These are phyloP conservation scores for Aspergillus cejpii DNA, from an alignment of 2,329 filamentous ascomycete species.

Conservation along the genomic window DNA sequence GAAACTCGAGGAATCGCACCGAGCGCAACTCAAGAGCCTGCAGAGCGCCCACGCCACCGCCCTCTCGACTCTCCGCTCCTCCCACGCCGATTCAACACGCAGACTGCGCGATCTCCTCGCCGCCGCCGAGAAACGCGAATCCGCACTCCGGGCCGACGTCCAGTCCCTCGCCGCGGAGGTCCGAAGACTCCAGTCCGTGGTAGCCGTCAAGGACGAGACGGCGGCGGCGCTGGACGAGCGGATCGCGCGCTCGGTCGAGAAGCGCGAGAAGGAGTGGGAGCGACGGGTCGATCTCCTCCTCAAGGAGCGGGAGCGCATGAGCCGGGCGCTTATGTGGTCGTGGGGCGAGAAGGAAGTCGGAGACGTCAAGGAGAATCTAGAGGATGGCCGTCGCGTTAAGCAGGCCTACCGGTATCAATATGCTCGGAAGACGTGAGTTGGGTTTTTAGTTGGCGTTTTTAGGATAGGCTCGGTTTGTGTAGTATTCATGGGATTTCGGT, in stretches of 20 bases:
- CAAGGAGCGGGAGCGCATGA: slow-evolving; percentile 38
- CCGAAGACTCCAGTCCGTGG: slow-evolving; percentile 28
- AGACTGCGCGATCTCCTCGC: slow-evolving; percentile 32
- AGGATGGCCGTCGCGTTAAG: slow-evolving; percentile 18
- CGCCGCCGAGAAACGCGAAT: slow-evolving; percentile 32
- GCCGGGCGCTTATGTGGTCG: slow-evolving; percentile 34
- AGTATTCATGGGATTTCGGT: background rate
- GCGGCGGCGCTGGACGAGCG: slow-evolving; percentile 35
- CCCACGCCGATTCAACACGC: slow-evolving; percentile 33
- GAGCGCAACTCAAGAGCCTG: slow-evolving; percentile 32
- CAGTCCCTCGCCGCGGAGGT: slow-evolving; percentile 29
- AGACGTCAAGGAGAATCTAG: slow-evolving; percentile 19
- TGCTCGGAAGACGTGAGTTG: slow-evolving; percentile 11
- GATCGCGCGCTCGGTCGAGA: slow-evolving; percentile 37
- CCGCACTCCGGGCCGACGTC: slow-evolving; percentile 30
- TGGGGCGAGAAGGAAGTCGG: slow-evolving; percentile 41
- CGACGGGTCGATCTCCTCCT: slow-evolving; percentile 37
- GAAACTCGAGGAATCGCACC: slow-evolving; percentile 29
- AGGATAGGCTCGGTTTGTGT: too few relatives aligned
- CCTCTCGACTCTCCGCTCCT: slow-evolving; percentile 33
- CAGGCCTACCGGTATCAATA: slow-evolving; percentile 39
- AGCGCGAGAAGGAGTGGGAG: slow-evolving; percentile 41
- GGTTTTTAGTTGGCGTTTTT: too few relatives aligned
- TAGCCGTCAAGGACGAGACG: slow-evolving; percentile 38
- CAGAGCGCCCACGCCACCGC: slow-evolving; percentile 34